Conservation (phyloP, 2,329 filamentous ascomycete species). For the Fusarium pseudocircinatum region DNA sequence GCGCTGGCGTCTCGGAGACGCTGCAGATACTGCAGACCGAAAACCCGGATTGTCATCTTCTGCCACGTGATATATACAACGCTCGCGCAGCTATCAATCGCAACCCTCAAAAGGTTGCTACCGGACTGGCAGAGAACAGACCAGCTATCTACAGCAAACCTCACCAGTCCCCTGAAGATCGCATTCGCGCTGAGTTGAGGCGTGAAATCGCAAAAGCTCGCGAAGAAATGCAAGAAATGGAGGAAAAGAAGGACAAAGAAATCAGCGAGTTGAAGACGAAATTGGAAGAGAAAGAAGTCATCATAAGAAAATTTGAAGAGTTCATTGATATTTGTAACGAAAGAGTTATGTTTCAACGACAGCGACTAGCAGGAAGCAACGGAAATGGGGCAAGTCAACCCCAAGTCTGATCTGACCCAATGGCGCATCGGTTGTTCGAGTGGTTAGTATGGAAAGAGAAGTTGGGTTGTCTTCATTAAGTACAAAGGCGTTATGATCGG, state of each 20-base stretch:
- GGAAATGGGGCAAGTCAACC: slow-evolving; percentile 42
- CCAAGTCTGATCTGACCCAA: slow-evolving; percentile 28
- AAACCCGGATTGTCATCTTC: slow-evolving; percentile 70
- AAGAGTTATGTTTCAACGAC: slow-evolving; percentile 70
- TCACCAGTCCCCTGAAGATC: slow-evolving; percentile 69
- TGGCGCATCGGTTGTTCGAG: slow-evolving; percentile 29
- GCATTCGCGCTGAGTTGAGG: slow-evolving; percentile 69
- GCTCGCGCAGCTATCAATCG: slow-evolving; percentile 73
- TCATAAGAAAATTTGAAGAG: slow-evolving; percentile 72
- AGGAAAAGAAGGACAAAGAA: slow-evolving; percentile 66
- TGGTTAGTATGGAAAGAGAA: slow-evolving; percentile 26
- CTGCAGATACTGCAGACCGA: slow-evolving; percentile 71
- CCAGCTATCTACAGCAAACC: slow-evolving; percentile 75
- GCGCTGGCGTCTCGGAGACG: slow-evolving; percentile 72
- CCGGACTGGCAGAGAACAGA: slow-evolving; percentile 67
- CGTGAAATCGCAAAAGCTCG: slow-evolving; percentile 67
- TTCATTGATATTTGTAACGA: slow-evolving; percentile 77
- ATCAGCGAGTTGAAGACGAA: slow-evolving; percentile 67
- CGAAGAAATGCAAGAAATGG: slow-evolving; percentile 65
- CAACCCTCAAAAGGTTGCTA: slow-evolving; percentile 69
- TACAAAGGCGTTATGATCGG: slow-evolving; percentile 36
- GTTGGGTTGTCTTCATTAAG: slow-evolving; percentile 13
- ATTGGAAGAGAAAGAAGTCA: slow-evolving; percentile 70
- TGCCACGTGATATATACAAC: slow-evolving; percentile 74
- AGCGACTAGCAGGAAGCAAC: slow-evolving; percentile 56